Evolutionary conservation across 352 stramenopile species (phyloP).

Genomic region (Pythium plurisporium): DNA sequence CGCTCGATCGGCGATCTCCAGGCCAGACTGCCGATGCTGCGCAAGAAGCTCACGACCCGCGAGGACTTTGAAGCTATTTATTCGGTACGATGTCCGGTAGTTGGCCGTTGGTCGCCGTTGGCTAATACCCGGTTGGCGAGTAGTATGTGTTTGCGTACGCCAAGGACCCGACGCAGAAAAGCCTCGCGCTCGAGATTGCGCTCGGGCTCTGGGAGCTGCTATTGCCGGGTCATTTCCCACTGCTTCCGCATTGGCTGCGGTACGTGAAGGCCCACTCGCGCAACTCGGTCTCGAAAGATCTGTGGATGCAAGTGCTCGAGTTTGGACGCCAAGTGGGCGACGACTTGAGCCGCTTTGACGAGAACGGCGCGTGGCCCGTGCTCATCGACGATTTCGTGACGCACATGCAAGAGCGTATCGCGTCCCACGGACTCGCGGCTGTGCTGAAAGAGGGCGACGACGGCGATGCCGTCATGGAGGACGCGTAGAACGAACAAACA

Average conservation of each 20-base stretch:
- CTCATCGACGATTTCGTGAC: slow-evolving; percentile 81
- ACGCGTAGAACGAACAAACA: slow-evolving; percentile 14
- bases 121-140: not conserved
- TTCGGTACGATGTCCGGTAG: slow-evolving; percentile 64
- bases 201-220: slow-evolving; percentile 70
- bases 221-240: slow-evolving; percentile 56
- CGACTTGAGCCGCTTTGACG: slow-evolving; percentile 82
- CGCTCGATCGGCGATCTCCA: slow-evolving; percentile 50
- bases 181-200: slow-evolving; percentile 66
- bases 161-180: slow-evolving; percentile 83
- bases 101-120: too few relatives aligned
- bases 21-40: slow-evolving; percentile 44
- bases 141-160: slow-evolving; percentile 83
- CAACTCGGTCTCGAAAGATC: slow-evolving; percentile 79
- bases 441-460: slow-evolving; percentile 49
- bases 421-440: slow-evolving; percentile 29
- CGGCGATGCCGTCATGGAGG: slow-evolving; percentile 46
- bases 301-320: slow-evolving; percentile 84
- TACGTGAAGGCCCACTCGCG: slow-evolving; percentile 62
- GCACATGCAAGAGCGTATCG: slow-evolving; percentile 57
- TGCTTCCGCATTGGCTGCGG: slow-evolving; percentile 61
- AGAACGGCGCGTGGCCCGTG: slow-evolving; percentile 84
- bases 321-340: slow-evolving; percentile 69
- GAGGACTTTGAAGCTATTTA: slow-evolving; percentile 76
- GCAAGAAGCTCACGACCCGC: slow-evolving; percentile 38